Conservation (phyloP, 2,329 filamentous ascomycete species). For the Curvularia hawaiiensis region DNA sequence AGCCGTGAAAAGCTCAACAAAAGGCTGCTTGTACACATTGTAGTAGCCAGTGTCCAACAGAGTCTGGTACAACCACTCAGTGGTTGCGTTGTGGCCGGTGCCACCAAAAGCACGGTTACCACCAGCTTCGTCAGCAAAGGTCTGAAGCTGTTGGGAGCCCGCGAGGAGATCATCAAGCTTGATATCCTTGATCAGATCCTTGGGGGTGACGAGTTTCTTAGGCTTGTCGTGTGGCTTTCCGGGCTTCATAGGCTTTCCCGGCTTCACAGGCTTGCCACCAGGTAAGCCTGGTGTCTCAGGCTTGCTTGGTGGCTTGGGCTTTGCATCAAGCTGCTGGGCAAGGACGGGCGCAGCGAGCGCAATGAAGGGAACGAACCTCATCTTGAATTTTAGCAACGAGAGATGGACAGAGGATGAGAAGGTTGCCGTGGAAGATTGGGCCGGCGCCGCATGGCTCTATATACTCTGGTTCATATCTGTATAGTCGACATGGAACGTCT, state of each 20-base stretch:
- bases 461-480: conserved; percentile 23
- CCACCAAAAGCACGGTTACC: conserved; percentile 46
- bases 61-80: conserved; percentile 41
- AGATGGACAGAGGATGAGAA: conserved; percentile 16
- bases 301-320: conserved; percentile 15
- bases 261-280: conserved; percentile 10
- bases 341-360: conserved; percentile 30
- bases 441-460: conserved; percentile 18
- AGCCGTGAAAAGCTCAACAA: conserved; percentile 43
- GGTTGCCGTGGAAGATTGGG: conserved; percentile 9
- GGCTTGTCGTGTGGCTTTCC: conserved; percentile 10
- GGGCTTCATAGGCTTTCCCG: conserved; percentile 16
- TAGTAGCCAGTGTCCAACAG: conserved; percentile 40
- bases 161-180: conserved; percentile 40
- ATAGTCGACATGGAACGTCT: conserved; percentile 7
- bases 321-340: conserved; percentile 23
- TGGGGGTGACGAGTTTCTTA: conserved; percentile 24
- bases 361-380: conserved; percentile 39
- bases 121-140: conserved; percentile 38
- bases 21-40: conserved; percentile 42
- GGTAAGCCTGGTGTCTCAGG: neutral
- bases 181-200: conserved; percentile 35
- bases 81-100: conserved; percentile 42
- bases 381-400: conserved; percentile 20
- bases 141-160: conserved; percentile 42